These are phyloP conservation scores for Hypoxylon sp. DNA, from an alignment of 2,329 filamentous ascomycete genomes.

Conservation along the genomic window DNA sequence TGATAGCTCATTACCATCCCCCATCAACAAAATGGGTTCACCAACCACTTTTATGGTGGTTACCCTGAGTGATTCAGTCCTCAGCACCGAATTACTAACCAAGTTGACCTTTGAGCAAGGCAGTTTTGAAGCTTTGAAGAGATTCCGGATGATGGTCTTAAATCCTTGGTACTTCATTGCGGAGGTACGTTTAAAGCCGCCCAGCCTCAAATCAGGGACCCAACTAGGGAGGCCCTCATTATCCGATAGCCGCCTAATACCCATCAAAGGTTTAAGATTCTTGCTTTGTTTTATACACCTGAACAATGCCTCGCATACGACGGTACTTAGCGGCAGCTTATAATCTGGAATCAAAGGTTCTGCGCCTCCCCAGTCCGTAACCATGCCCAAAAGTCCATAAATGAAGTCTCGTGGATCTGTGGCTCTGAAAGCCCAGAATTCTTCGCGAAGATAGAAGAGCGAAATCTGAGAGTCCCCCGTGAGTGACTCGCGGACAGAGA, in stretches of 20 bases:
- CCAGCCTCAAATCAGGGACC: slow-evolving; percentile 22
- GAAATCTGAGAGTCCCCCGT: background rate
- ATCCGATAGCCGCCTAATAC: background rate
- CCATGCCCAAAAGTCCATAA: slow-evolving; percentile 28
- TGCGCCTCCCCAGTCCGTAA: slow-evolving; percentile 6
- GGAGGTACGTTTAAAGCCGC: background rate
- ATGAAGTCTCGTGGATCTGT: slow-evolving; percentile 28
- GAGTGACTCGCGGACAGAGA: background rate
- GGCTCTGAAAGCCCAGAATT: slow-evolving; percentile 19
- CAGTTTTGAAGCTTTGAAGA: background rate
- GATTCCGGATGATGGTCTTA: background rate
- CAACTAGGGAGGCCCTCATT: slow-evolving; percentile 17
- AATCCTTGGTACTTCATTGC: background rate
- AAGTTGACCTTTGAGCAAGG: background rate
- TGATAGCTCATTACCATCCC: background rate
- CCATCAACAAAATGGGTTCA: background rate
- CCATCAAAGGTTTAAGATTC: slow-evolving; percentile 14
- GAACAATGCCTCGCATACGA: slow-evolving; percentile 12
- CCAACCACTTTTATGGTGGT: background rate
- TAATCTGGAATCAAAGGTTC: slow-evolving; percentile 8
- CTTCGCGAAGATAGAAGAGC: background rate
- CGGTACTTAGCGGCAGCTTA: background rate
- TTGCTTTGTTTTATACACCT: slow-evolving; percentile 5
- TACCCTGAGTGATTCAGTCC: background rate
- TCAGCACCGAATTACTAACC: background rate